Evolutionary conservation across 2,329 filamentous ascomycete genomes (phyloP).

Genomic region (Gaeumannomyces sp.): DNA sequence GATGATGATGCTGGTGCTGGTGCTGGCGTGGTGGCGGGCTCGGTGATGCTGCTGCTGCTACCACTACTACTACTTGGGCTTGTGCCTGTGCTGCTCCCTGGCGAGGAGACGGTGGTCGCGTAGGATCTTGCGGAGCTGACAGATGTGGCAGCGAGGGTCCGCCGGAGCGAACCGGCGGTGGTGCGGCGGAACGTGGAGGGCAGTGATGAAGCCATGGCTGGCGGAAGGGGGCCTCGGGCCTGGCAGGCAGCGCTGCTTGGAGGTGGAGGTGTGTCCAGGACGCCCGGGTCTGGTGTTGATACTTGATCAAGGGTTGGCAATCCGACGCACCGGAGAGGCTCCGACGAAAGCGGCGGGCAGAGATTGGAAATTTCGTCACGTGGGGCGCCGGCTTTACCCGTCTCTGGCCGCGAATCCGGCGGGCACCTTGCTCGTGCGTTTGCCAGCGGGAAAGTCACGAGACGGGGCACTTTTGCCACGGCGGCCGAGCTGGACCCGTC

Average conservation of each 20-base stretch:
- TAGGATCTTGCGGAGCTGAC: slow-evolving; percentile 29
- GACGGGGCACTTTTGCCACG: too few relatives aligned
- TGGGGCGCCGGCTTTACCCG: background rate
- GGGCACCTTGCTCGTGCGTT: background rate
- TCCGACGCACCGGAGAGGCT: background rate
- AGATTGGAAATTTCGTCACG: background rate
- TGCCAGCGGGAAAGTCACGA: background rate
- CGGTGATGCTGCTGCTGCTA: slow-evolving; percentile 15
- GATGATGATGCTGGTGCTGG: slow-evolving; percentile 18
- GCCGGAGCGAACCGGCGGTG: slow-evolving; percentile 13
- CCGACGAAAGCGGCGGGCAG: background rate
- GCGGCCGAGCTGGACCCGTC: too few relatives aligned
- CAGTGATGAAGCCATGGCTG: slow-evolving; percentile 11
- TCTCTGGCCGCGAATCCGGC: background rate
- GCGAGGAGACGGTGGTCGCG: slow-evolving; percentile 33
- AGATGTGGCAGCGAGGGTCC: slow-evolving; percentile 17
- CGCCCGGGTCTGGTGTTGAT: too few relatives aligned
- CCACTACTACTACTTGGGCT: slow-evolving; percentile 11
- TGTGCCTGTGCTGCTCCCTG: background rate
- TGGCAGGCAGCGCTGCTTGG: background rate
- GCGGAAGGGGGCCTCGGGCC: background rate
- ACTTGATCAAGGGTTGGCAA: background rate
- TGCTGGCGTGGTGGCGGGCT: slow-evolving; percentile 15
- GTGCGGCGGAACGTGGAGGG: slow-evolving; percentile 11
- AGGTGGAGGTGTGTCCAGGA: too few relatives aligned